Conservation (phyloP, 768 basidiomycete species). For the Polyporus arcularius region DNA sequence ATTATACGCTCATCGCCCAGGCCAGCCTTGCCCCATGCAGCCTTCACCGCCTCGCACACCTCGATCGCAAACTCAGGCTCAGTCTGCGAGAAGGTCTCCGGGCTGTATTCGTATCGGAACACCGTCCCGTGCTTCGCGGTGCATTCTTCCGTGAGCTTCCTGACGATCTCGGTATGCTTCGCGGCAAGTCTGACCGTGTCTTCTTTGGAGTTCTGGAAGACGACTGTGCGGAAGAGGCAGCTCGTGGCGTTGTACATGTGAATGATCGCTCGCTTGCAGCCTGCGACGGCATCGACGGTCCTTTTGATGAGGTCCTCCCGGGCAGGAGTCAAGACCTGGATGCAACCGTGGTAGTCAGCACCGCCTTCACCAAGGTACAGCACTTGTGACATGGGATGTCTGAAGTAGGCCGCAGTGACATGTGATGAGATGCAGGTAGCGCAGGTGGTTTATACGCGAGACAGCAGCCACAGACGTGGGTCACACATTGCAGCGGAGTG, state of each 20-base stretch:
- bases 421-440: no score
- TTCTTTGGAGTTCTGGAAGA: conserved; percentile 93
- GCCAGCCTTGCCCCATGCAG: conserved; percentile 89
- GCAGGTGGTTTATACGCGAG: no score
- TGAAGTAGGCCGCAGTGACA: neutral
- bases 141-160: conserved; percentile 84
- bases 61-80: conserved; percentile 96
- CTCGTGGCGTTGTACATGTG: conserved; percentile 99
- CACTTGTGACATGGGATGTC: neutral
- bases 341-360: conserved; percentile 20
- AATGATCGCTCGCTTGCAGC: conserved; percentile 88
- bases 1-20: conserved; percentile 78
- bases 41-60: conserved; percentile 91
- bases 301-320: conserved; percentile 92
- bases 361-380: neutral
- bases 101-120: conserved; percentile 97
- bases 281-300: conserved; percentile 87
- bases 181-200: conserved; percentile 89
- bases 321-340: conserved; percentile 92
- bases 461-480: no score
- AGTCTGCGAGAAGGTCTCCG: conserved; percentile 98
- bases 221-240: conserved; percentile 87
- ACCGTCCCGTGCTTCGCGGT: conserved; percentile 80
- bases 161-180: conserved; percentile 84
- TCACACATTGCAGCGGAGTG: no score